These are phyloP conservation scores for Saccharomyces hybrid DNA, from an alignment of 1,139 yeast genomes.

Conservation along the genomic window DNA sequence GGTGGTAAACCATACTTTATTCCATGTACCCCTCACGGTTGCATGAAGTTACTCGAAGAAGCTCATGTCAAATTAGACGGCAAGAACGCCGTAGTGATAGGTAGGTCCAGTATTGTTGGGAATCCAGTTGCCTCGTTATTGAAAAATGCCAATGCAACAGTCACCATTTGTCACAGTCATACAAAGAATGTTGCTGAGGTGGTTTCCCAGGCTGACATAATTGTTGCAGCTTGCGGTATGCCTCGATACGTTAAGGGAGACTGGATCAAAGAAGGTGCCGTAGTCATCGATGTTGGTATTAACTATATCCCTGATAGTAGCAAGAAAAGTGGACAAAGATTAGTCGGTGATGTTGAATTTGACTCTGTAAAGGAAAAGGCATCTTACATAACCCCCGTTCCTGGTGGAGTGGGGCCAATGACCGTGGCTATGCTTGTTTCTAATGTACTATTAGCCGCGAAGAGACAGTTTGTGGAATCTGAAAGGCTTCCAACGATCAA, in stretches of 20 bases:
- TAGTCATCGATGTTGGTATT: constrained; percentile 74
- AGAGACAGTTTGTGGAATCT: constrained; percentile 37
- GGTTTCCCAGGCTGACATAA: constrained; percentile 56
- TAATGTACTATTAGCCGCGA: constrained; percentile 60
- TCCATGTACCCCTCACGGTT: constrained; percentile 79
- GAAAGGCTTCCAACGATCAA: constrained; percentile 45
- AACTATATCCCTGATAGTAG: constrained; percentile 59
- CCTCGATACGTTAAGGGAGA: constrained; percentile 65
- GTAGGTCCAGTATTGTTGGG: constrained; percentile 78
- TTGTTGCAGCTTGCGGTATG: constrained; percentile 70
- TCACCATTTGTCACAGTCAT: constrained; percentile 60
- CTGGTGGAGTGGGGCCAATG: constrained; percentile 90
- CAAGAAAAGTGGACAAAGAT: constrained; percentile 55
- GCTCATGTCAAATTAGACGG: constrained; percentile 54
- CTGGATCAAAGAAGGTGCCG: constrained; percentile 61
- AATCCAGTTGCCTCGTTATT: constrained; percentile 70
- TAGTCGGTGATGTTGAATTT: constrained; percentile 75
- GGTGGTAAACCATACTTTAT: constrained; percentile 64
- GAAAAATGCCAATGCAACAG: constrained; percentile 67
- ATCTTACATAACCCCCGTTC: constrained; percentile 67
- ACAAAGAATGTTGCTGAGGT: constrained; percentile 45
- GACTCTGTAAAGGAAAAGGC: constrained; percentile 50
- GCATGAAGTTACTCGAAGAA: constrained; percentile 57
- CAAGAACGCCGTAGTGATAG: constrained; percentile 68
- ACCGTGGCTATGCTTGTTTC: constrained; percentile 76